phyloP scores from a whole-genome alignment of 2,329 filamentous ascomycete genomes.

The Fusarium buxicola region DNA sequence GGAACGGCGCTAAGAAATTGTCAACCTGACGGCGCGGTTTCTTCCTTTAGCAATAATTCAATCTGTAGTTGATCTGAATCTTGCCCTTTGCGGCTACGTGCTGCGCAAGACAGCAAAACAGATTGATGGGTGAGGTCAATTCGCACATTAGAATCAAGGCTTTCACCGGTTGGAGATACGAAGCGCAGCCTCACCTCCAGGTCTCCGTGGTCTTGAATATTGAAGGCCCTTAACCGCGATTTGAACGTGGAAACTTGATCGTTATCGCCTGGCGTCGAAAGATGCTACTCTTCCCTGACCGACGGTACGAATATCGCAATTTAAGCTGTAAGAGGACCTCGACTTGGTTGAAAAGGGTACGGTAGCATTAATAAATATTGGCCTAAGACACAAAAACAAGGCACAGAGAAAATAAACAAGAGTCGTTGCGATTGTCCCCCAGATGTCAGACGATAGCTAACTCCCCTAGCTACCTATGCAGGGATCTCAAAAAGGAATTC shows the following conservation, averaged over 20 bases:
- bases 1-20: no score
- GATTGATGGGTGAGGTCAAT: no score
- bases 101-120: no score
- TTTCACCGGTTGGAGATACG: no score
- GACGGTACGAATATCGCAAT: slow-evolving; percentile 5
- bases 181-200: background rate
- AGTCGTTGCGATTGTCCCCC: background rate
- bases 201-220: background rate
- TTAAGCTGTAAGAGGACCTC: background rate
- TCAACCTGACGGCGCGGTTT: no score
- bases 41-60: no score
- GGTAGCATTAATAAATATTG: background rate
- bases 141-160: no score
- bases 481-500: background rate
- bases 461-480: background rate
- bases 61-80: no score
- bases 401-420: slow-evolving; percentile 6
- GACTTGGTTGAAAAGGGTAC: background rate
- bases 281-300: background rate
- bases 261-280: background rate
- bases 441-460: no score
- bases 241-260: background rate
- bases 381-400: slow-evolving; percentile 4
- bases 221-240: background rate
- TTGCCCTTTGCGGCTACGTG: no score